Evolutionary conservation across 768 basidiomycete genomes (phyloP).

Genomic region (Auriscalpium orientale): DNA sequence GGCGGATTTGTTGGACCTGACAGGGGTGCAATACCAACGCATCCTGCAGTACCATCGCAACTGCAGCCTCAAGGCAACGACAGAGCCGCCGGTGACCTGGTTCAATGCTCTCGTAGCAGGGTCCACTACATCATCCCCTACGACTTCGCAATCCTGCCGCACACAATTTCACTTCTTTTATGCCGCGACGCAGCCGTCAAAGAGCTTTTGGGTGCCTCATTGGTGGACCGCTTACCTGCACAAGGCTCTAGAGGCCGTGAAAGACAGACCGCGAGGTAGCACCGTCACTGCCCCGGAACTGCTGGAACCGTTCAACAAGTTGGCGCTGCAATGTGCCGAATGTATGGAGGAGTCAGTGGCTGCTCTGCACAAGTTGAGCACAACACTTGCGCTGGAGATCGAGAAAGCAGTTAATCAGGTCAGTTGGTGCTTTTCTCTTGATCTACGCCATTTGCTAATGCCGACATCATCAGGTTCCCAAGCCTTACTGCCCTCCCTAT

Average conservation of each 20-base stretch:
- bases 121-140: conserved; percentile 1
- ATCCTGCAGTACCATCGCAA: conserved; percentile 7
- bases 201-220: conserved; percentile 11
- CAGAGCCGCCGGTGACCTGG: conserved; percentile 6
- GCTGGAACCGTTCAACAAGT: conserved; percentile 4
- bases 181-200: conserved; percentile 5
- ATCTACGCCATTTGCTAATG: neutral
- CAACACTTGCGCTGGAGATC: conserved; percentile 7
- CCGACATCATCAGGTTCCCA: conserved; percentile 3
- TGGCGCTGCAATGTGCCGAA: conserved; percentile 1
- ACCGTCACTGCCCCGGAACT: conserved; percentile 6
- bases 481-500: conserved; percentile 4
- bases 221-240: conserved; percentile 12
- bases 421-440: neutral
- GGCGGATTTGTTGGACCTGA: neutral
- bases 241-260: conserved; percentile 1
- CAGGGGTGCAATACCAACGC: conserved; percentile 7
- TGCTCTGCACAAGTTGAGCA: conserved; percentile 7
- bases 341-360: conserved; percentile 8
- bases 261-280: conserved; percentile 8
- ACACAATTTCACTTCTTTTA: conserved; percentile 11
- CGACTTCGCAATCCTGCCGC: conserved; percentile 5
- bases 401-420: conserved; percentile 10
- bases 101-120: conserved; percentile 6
- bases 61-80: conserved; percentile 6